Evolutionary conservation across 768 basidiomycete genomes (phyloP), one percentile per base, ranked within the genome.

Genomic region (Suillus weaverae): DNA sequence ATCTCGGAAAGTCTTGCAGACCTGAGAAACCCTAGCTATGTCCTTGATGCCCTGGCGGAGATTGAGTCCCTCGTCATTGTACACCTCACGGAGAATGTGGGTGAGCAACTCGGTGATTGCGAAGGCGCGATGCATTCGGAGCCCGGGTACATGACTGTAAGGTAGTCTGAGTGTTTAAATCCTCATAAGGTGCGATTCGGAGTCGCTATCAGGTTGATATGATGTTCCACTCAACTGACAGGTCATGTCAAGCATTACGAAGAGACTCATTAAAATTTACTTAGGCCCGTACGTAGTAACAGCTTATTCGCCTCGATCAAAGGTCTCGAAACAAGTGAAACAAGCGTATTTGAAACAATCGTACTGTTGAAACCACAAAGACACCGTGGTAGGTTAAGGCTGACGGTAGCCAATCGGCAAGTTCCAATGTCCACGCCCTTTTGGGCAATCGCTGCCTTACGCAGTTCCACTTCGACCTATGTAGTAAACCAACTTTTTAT

Each of bases 41-140:
- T 59, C 57, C 18, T 59, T 41, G 39, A 59, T 20, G 18, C 39
- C 26, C 18, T 30, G 18, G 30, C 39, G 38, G 30, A 35, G 32
- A 20, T 35, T 13, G 13, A 33, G 33, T 54, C 53, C 33, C 53
- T 41, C 39, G 39, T 30, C 57, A 32, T 41, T 41, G 22, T 59
- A 59, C 20, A 59, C 26, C 26, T 59, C 26, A 18, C 18, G 26
- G 30, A 59, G 57, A n/a, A 59, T 59, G 30, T 41, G 57, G 18
- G 18, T 32, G 57, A 59, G 57, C 14, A 59, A 26, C 57, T 59
- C 57, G 30, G 18, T 59, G 39, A 59, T 59, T 41, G 57, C 39
- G 26, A 59, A 18, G 26, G 57, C 57, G 18, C 57, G 57, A 59
- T 59, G 57, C 57, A 59, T 59, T 59, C 16, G n/a, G n/a, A n/a